Base-by-base conservation (phyloP, 495 filamentous ascomycete species). In the Stereocaulon alpinum region DNA sequence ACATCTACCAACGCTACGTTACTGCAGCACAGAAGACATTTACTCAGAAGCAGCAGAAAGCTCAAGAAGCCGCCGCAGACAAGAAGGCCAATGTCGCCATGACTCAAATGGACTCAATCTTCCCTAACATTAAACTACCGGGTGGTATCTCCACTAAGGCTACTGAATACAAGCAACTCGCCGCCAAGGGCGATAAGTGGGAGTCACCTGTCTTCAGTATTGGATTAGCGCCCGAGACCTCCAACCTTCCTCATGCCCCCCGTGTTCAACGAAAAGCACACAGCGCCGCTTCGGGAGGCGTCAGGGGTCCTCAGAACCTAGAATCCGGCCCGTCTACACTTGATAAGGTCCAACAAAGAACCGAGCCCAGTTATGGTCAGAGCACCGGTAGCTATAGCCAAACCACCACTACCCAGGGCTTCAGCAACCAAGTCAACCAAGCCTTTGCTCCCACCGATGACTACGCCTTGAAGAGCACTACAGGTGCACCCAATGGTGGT, bases 101-200 rank as follows among this genome's bases (percentile, higher is more conserved):
- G 66, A 98, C 93, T 22, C 80, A 91, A 70, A 79, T 96, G 56
- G 89, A 95, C 64, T 91, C 87, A 30, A 86, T 96, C 55, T 95
- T 97, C 85, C 85, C 86, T 53, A 78, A 89, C 66, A 84, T 98
- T 71, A 80, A 86, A 50, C 80, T 98, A 1, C 91, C 91, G 27
- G 91, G 91, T 56, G 91, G 91, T 60, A 91, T 96, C 70, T 89
- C 87, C 57, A 86, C 81, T 74, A 96, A 96, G 81, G 92, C 93
- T 20, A 95, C 92, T 55, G 88, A 96, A 71, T 97, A 92, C 77
- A 89, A 84, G 71, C 84, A 96, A 45, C 77, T 96, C 42, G 88
- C 93, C 15, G 74, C 76, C 56, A 90, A 89, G 78, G 93, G 94
- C 52, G 86, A 96, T 64, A 85, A 84, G 71, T 98, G 93, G 93